A percentile compares a stretch with the other conserved stretches of the same genome.
Evolutionary conservation across 2,329 filamentous ascomycete species (phyloP).

Genomic region (Neobulgaria alba): DNA sequence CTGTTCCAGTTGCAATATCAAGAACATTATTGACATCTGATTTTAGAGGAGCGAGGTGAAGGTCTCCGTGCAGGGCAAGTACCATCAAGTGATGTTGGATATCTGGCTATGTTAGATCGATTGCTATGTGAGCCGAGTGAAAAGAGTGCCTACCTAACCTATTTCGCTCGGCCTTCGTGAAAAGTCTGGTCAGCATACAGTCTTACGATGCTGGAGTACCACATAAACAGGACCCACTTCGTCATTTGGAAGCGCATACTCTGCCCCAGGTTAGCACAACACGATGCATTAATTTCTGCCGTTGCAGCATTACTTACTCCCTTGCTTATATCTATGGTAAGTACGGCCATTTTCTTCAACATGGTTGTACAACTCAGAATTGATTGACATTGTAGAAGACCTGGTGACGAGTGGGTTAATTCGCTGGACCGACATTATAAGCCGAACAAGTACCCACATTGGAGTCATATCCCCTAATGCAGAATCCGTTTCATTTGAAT

Average conservation of each 20-base stretch:
- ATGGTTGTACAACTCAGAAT: not conserved
- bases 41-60: slow-evolving; percentile 12
- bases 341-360: slow-evolving; percentile 10
- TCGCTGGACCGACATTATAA: no score
- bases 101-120: not conserved
- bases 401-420: not conserved
- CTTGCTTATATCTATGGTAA: slow-evolving; percentile 10
- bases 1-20: slow-evolving; percentile 4
- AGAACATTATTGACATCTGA: slow-evolving; percentile 1
- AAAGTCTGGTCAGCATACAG: not conserved
- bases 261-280: slow-evolving; percentile 3
- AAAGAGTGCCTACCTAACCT: not conserved
- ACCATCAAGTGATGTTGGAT: slow-evolving; percentile 12
- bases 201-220: not conserved
- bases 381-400: not conserved
- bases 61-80: slow-evolving; percentile 6
- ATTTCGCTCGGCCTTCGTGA: not conserved
- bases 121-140: not conserved
- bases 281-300: not conserved
- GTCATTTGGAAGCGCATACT: slow-evolving; percentile 17
- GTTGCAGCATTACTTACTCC: not conserved
- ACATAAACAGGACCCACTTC: slow-evolving; percentile 4
- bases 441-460: no score
- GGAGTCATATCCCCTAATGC: not conserved
- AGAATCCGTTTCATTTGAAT: not conserved